Percentiles rank a stretch among this genome's conserved stretches.
Evolutionary conservation across 176 grass and related monocot genomes (phyloP).

Genomic region (Oryza nivara): DNA sequence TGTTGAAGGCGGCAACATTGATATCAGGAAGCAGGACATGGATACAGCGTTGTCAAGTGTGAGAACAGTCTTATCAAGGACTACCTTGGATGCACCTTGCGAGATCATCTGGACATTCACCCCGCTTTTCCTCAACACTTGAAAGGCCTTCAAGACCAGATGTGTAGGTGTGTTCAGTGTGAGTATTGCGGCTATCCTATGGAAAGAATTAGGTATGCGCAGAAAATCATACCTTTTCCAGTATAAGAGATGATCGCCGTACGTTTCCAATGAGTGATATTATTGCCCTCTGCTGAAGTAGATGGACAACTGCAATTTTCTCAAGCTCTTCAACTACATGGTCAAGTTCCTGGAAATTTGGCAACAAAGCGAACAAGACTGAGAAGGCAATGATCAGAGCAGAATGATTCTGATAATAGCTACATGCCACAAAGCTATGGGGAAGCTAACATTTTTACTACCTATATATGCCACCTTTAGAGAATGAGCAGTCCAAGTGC

Average conservation of each 20-base stretch:
- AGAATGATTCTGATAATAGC: background rate
- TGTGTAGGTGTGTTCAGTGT: slow-evolving; percentile 12
- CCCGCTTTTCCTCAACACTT: slow-evolving; percentile 73
- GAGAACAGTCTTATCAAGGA: background rate
- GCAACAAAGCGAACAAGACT: background rate
- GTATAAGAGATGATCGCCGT: slow-evolving; percentile 65
- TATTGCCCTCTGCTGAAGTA: slow-evolving; percentile 92
- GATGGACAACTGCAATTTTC: slow-evolving; percentile 88
- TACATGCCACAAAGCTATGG: background rate
- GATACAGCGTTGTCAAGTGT: background rate
- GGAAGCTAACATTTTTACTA: background rate
- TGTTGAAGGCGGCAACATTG: slow-evolving; percentile 29
- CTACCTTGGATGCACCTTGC: slow-evolving; percentile 94
- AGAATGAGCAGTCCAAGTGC: too few relatives aligned
- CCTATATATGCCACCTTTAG: too few relatives aligned
- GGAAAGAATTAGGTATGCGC: background rate
- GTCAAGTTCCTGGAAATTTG: slow-evolving; percentile 71
- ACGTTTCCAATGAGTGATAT: slow-evolving; percentile 89
- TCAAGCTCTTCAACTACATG: slow-evolving; percentile 91
- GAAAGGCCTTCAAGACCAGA: slow-evolving; percentile 63
- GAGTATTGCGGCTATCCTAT: background rate
- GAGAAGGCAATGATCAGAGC: background rate
- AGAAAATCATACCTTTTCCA: slow-evolving; percentile 65
- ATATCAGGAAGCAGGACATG: background rate
- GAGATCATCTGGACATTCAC: slow-evolving; percentile 99